Evolutionary conservation across 768 basidiomycete species (phyloP), one percentile per base, ranked within the genome.

Genomic region (Cystofilobasidium macerans): DNA sequence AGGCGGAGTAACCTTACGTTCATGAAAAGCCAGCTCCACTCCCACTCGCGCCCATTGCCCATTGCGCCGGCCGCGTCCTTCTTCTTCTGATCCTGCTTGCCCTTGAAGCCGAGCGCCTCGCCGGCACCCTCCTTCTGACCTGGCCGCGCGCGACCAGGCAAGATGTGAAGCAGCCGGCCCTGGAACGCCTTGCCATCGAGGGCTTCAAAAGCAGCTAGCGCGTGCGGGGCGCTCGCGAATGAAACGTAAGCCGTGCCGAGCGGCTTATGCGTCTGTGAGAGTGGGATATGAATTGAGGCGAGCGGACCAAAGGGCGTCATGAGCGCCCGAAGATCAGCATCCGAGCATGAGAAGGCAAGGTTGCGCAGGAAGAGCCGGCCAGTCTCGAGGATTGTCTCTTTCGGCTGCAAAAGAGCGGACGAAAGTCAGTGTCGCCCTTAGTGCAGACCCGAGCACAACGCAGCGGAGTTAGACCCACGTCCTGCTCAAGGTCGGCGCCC

Each of bases 341-440:
- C 82, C 9, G 86, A 85, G 65, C 87, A 89, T 0, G 85, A 82
- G 72, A 91, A 98, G 0, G 91, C 81, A n/a, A 99, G 76, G 73
- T 98, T 99, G n/a, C 95, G 89, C 7, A 99, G 78, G 73, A 98
- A 98, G 2, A 98, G 78, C 5, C 93, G 83, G 0, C 83, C 81
- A 0, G 91, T 93, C 64, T 82, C 80, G 6, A 86, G 77, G 61
- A 94, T 86, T 1, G 84, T 83, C 32, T 75, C 70, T 67, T 77
- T 77, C 24, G 69, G 40, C 63, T 68, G 65, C 24, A 43, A 6
- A 32, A 7, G 32, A 38, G n/a, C n/a, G n/a, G n/a, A n/a, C n/a
- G 38, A 12, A 54, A 56, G 22, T 24, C 26, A 58, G 57, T 45
- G 62, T 40, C 18, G 43, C 43, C 26, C 32, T 28, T 9, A 63